Evolutionary conservation across 352 stramenopile species (phyloP), one percentile per base, ranked within the genome.

Genomic region (Phytophthora cryptogea): DNA sequence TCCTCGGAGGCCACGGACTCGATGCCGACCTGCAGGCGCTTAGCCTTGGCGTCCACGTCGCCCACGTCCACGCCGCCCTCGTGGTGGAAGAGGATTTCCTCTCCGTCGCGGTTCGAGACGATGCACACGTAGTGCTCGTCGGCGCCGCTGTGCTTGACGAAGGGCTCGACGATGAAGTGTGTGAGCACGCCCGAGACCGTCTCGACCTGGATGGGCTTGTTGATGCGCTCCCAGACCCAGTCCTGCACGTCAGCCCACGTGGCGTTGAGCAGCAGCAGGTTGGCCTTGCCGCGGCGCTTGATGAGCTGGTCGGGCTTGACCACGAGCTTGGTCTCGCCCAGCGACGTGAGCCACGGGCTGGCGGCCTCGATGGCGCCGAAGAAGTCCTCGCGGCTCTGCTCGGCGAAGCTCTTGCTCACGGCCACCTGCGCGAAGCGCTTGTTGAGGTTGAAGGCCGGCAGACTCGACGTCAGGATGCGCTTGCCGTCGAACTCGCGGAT

Each of bases 121-220:
- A 99, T 97, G 76, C 95, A 99, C 63, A 99, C 80, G 67, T 99
- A 99, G 83, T 98, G 98, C 75, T 99, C 96, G 58, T 99, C 95
- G 0, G 71, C 68, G 45, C 86, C 80, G 16, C 76, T 72, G 80
- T 99, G 96, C 45, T 94, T 90, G 43, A 98, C 58, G 63, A 99
- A 99, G n/a, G 95, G 94, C 76, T 99, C 96, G 20, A 99, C 90
- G 54, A 99, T 98, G 71, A 99, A 99, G 61, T 96, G 92, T 66
- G 97, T 95, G 32, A 99, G 80, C 44, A 96, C 79, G 41, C 96
- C 96, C 20, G 82, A 86, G 42, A 98, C 91, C 17, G 68, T 68
- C 61, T 98, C 93, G 11, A 98, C 88, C 60, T 97, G 73, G 51
- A 97, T 88, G 51, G 93, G 89, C 56, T 94, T 89, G 74, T 96